phyloP scores from a whole-genome alignment of 2,329 filamentous ascomycete genomes.

The Aureobasidium sp. region DNA sequence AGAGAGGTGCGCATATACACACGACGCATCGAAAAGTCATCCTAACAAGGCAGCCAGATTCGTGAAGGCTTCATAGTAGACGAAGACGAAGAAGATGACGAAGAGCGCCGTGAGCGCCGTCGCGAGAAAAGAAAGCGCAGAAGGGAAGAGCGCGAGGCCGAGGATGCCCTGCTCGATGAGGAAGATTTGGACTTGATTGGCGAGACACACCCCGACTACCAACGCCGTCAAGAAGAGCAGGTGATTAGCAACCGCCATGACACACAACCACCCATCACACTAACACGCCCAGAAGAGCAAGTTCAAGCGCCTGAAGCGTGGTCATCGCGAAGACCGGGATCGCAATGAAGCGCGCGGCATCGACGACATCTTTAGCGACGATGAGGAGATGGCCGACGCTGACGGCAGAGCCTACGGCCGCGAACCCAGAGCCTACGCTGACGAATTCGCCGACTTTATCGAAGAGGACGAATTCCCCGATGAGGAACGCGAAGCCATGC shows the following conservation, averaged over 20 bases:
- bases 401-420: slow-evolving; percentile 25
- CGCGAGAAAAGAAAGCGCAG: slow-evolving; percentile 72
- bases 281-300: slow-evolving; percentile 55
- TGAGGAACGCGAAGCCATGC: slow-evolving; percentile 67
- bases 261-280: background rate
- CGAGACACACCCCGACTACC: slow-evolving; percentile 65
- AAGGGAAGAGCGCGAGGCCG: slow-evolving; percentile 67
- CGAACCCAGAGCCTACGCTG: slow-evolving; percentile 48
- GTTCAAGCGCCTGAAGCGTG: slow-evolving; percentile 93
- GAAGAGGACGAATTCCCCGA: slow-evolving; percentile 91
- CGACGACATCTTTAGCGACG: slow-evolving; percentile 91
- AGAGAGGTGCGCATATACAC: slow-evolving; percentile 52
- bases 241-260: slow-evolving; percentile 42
- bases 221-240: slow-evolving; percentile 61
- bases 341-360: slow-evolving; percentile 63
- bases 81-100: slow-evolving; percentile 72
- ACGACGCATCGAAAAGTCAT: background rate
- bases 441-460: slow-evolving; percentile 90
- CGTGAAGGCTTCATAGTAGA: slow-evolving; percentile 95
- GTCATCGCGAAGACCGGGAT: slow-evolving; percentile 65
- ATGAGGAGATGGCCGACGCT: slow-evolving; percentile 63
- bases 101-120: slow-evolving; percentile 54
- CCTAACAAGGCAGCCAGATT: slow-evolving; percentile 48
- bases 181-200: slow-evolving; percentile 95
- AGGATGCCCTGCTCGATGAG: slow-evolving; percentile 80